A percentile compares a stretch with the other conserved stretches of the same genome.
These are phyloP conservation scores for Combretum micranthum DNA, from an alignment of 345 rosid genomes.

Conservation along the genomic window DNA sequence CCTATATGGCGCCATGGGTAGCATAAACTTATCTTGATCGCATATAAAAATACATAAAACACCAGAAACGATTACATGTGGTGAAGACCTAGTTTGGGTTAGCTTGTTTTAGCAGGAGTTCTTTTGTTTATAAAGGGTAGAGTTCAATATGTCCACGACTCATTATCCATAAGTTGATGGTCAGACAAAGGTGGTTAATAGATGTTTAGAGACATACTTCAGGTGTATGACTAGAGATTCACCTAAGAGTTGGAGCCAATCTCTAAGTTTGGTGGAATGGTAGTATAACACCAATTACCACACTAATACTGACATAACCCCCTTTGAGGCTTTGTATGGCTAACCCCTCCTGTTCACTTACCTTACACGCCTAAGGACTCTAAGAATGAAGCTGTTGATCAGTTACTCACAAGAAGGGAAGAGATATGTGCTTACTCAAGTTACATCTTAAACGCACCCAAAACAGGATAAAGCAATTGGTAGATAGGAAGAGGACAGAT, in stretches of 20 bases:
- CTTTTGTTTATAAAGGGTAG: background rate
- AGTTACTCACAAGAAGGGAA: background rate
- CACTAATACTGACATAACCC: background rate
- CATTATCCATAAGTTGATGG: conserved; percentile 3
- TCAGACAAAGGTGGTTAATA: conserved; percentile 4
- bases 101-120: background rate
- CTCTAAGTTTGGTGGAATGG: background rate
- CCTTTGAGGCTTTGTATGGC: no score
- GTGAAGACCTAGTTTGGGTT: background rate
- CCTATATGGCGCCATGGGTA: background rate
- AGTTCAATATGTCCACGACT: no score
- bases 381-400: no score
- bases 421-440: background rate
- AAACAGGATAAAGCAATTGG: background rate
- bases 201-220: conserved; percentile 11
- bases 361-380: no score
- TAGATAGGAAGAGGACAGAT: background rate
- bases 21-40: background rate
- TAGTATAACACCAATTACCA: conserved; percentile 4
- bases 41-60: background rate
- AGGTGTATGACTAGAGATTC: conserved; percentile 1
- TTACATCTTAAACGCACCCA: background rate
- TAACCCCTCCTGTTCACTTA: no score
- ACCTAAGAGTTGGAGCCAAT: background rate
- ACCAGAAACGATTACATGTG: background rate